Base-by-base conservation (phyloP, 805 yeast species). In the Hagleromyces aurorensis region DNA sequence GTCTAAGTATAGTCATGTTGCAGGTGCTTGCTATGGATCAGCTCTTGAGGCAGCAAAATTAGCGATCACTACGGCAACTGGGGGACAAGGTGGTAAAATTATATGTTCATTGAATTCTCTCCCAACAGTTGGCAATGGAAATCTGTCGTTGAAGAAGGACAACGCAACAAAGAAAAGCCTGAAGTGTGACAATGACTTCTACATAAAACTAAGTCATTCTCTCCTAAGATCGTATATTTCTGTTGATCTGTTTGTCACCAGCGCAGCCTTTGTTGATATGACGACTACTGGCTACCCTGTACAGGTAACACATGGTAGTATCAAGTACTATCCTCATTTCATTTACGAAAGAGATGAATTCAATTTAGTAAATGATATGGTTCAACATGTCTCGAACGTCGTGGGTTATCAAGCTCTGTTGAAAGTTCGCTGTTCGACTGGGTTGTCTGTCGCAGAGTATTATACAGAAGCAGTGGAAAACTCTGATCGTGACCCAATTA, bases 381-480 rank as follows among this genome's bases (percentile, higher is more conserved):
- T 65, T n/a, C 59, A 63, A 19, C 62, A 75, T 5, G 65, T 80
- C 10, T 47, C 58, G 2, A 65, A 66, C 15, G 59, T 71, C 3
- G 55, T 57, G 4, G 97, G 93, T 4, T 80, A 80, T 45, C 91
- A 83, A 52, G 87, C 82, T 4, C 79, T 79, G 41, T 57, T 89
- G 40, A 86, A 86, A 48, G 70, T 86, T 15, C 79, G 98, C 41
- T 79, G 87, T 44, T 85, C 96, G 1, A 75, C 70, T 40, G 97
- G 97, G 0, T 61, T 91, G 30, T 93, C 83, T 48, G 84, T 89
- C 6, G 59, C 71, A 10, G 73, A 73, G 33, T 83, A 86, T 50
- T 80, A 78, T 44, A 89, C 89, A 0, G 68, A 66, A 24, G 65
- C 75, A 30, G 50, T 57, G 7, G 59, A 62, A 11, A 57, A 59